Percentiles rank a stretch among this genome's conserved stretches.
Evolutionary conservation across 768 basidiomycete species (phyloP).

Genomic region (Cystofilobasidium bisporidii): DNA sequence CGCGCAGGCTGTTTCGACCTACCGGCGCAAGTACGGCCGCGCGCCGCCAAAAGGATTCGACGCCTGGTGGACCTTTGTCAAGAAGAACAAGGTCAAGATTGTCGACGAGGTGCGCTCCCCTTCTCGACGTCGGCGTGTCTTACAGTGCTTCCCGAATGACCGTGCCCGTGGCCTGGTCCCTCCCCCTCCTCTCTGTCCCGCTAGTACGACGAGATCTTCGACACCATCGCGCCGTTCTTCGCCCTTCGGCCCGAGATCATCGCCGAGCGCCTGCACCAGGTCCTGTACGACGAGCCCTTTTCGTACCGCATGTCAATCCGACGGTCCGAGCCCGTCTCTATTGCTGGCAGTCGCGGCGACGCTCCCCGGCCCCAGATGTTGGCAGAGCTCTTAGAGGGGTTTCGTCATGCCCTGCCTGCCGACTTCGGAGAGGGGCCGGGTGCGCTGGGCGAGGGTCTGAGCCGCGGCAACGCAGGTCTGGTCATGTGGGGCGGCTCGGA

Average conservation of each 20-base stretch:
- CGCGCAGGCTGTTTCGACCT: slow-evolving; percentile 32
- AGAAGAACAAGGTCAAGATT: neutral
- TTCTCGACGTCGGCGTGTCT: too few relatives aligned
- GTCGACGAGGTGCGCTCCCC: slow-evolving; percentile 11
- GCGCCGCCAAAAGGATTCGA: slow-evolving; percentile 36
- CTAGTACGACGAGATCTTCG: slow-evolving; percentile 34
- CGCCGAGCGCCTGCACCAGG: slow-evolving; percentile 17
- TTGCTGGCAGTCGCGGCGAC: neutral
- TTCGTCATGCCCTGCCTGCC: neutral
- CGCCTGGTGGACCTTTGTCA: slow-evolving; percentile 36
- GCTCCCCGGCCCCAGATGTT: neutral
- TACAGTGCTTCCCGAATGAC: too few relatives aligned
- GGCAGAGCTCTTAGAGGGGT: slow-evolving; percentile 4
- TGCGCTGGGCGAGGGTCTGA: neutral
- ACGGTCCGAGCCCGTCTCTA: neutral
- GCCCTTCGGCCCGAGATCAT: slow-evolving; percentile 33
- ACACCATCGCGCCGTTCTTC: slow-evolving; percentile 33
- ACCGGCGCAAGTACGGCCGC: slow-evolving; percentile 31
- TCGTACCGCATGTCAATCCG: slow-evolving; percentile 8
- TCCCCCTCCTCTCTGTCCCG: neutral
- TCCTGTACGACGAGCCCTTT: neutral
- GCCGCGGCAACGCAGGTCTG: neutral
- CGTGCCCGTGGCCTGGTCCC: too few relatives aligned
- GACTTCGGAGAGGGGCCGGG: slow-evolving; percentile 17
- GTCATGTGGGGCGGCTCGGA: slow-evolving; percentile 8